phyloP scores from a whole-genome alignment of 768 basidiomycete species.

The Pholiota microspora region DNA sequence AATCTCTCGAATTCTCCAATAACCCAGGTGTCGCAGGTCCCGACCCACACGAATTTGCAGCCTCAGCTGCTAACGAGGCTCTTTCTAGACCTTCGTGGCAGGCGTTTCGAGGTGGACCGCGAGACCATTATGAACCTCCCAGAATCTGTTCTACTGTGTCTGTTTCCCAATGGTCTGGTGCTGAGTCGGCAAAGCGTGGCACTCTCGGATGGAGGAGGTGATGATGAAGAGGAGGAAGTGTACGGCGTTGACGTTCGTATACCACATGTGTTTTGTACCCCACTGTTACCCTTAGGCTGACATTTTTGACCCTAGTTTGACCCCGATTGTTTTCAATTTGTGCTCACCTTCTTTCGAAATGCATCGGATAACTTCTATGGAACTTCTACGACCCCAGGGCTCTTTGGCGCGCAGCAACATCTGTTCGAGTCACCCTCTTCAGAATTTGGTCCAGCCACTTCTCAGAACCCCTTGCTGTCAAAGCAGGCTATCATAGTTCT shows the following conservation, averaged over 20 bases:
- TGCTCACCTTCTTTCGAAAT: constrained; percentile 87
- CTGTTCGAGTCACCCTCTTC: constrained; percentile 67
- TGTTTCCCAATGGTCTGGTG: constrained; percentile 97
- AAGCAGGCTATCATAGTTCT: constrained; percentile 99
- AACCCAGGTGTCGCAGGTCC: constrained; percentile 61
- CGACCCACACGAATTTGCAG: constrained; percentile 71
- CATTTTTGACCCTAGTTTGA: constrained; percentile 68
- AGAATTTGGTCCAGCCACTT: constrained; percentile 59
- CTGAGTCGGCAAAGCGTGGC: constrained; percentile 83
- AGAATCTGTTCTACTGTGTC: constrained; percentile 92
- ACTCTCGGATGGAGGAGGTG: constrained; percentile 69
- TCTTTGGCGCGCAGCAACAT: constrained; percentile 77
- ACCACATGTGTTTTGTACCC: constrained; percentile 1
- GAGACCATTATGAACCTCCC: constrained; percentile 99
- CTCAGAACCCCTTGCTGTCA: constrained; percentile 87
- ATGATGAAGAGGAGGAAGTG: constrained; percentile 85
- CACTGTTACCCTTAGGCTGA: constrained; percentile 1
- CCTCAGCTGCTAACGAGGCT: constrained; percentile 87
- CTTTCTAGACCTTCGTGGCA: constrained; percentile 88
- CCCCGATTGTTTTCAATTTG: constrained; percentile 93
- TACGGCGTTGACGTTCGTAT: constrained; percentile 92
- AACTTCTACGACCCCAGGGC: constrained; percentile 64
- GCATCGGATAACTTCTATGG: constrained; percentile 94
- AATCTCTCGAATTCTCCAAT: constrained; percentile 49
- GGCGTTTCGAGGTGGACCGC: constrained; percentile 90